A percentile compares a stretch with the other conserved stretches of the same genome.
Evolutionary conservation across 306 rosid genomes (phyloP).

Genomic region (Fragaria iinumae): DNA sequence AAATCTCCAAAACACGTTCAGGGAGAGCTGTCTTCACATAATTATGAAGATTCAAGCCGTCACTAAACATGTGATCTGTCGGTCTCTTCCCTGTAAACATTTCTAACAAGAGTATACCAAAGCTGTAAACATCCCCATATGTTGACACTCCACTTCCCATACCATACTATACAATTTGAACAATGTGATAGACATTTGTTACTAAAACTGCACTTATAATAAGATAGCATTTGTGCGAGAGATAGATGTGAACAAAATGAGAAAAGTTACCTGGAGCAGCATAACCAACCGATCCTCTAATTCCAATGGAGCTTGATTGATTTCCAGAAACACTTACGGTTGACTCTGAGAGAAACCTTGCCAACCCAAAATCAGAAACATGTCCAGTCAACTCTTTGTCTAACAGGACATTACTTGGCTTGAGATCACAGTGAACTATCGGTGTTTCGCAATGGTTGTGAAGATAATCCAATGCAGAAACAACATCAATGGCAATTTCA

Average conservation of each 20-base stretch:
- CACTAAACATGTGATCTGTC: background rate
- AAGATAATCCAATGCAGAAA: background rate
- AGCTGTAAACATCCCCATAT: background rate
- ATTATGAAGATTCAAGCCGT: background rate
- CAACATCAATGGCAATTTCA: background rate
- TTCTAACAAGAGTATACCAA: slow-evolving; percentile 1
- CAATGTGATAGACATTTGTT: too few species aligned
- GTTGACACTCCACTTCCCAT: background rate
- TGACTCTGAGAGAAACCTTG: background rate
- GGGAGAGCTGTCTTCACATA: background rate
- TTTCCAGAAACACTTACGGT: background rate
- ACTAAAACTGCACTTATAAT: too few species aligned
- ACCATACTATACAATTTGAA: background rate
- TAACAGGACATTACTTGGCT: background rate
- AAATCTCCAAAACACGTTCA: background rate
- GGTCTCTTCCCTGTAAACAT: background rate
- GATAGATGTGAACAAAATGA: too few species aligned
- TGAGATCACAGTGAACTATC: background rate
- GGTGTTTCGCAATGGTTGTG: background rate
- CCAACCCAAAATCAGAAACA: background rate
- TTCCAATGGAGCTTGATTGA: background rate
- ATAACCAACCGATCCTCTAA: background rate
- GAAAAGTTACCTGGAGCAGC: too few species aligned
- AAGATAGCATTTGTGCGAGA: too few species aligned
- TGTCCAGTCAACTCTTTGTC: background rate